Base-by-base conservation (phyloP, 192 early-diverging fungal genomes). In the Coemansia sp. region DNA sequence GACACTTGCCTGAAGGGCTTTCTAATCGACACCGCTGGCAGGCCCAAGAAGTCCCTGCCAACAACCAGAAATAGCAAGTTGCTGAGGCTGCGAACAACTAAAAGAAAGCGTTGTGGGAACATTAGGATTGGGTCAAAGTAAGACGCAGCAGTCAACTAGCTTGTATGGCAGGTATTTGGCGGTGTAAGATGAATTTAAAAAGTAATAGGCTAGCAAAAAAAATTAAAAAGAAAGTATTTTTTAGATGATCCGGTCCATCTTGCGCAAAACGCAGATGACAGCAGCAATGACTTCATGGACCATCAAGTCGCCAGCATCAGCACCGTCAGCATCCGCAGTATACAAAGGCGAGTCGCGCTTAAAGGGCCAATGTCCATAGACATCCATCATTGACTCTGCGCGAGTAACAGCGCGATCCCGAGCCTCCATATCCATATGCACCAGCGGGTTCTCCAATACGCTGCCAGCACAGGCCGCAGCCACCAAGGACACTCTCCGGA, bases 391-490 rank as follows among this genome's bases (percentile, higher is more conserved):
- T 58, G 94, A 92, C 75, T 99, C 97, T 9, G 95, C 96, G 35
- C 92, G 87, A 47, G 87, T 79, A 66, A 95, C 97, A 9, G 94
- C 95, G 50, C 89, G 86, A 73, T 99, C 97, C 37, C 95, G 83
- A 70, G 93, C 88, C 77, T 91, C 88, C 75, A 93, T 92, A 63
- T 89, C 89, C 68, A 99, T 77, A 47, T 90, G 89, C 23, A 90
- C 78, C 59, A 99, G 81, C 10, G 95, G 94, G 77, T 99, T 98
- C 77, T 99, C 97, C 42, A 98, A 73, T n/a, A 99, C 97, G 67
- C 97, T 97, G 14, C 93, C 97, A 3, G 97, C 96, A 68, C 97
- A 98, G 14, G 95, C 94, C 6, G 96, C 94, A 78, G 94, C 95
- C 49, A 96, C 90, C 91, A 96, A 91, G 33, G 91, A 87, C 26